phyloP scores from a whole-genome alignment of 1,284 basidiomycete species.

The Fomitiporia mediterranea region DNA sequence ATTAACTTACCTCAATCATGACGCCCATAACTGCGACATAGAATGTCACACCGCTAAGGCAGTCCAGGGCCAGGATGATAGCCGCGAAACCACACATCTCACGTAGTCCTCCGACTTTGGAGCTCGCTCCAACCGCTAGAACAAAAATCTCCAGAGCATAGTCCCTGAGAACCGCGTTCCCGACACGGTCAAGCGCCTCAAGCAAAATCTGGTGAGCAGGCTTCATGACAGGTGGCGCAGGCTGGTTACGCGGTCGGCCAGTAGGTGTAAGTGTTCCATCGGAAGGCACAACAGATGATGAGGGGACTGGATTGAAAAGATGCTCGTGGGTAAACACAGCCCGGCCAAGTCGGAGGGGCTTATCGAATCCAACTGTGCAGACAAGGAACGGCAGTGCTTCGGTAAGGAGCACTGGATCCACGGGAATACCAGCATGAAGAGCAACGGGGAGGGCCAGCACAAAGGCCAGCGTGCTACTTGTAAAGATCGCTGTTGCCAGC shows the following conservation, averaged over 20 bases:
- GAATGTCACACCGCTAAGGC: conserved; percentile 86
- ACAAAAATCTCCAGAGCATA: conserved; percentile 92
- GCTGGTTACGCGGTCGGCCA: not conserved
- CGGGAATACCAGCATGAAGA: conserved; percentile 77
- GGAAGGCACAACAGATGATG: not conserved
- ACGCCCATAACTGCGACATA: conserved; percentile 85
- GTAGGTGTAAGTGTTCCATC: conserved; percentile 14
- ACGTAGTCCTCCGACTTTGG: conserved; percentile 83
- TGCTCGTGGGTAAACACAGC: conserved; percentile 89
- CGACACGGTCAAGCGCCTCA: conserved; percentile 76
- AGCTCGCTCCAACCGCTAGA: conserved; percentile 82
- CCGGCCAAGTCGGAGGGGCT: conserved; percentile 87
- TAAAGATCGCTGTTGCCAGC: conserved; percentile 81
- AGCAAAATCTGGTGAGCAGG: conserved; percentile 83
- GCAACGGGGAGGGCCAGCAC: conserved; percentile 85
- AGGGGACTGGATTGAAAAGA: conserved; percentile 44
- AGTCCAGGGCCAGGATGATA: conserved; percentile 82
- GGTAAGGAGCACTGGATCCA: conserved; percentile 90
- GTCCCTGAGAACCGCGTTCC: conserved; percentile 84
- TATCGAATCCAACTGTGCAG: conserved; percentile 97
- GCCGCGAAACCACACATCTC: conserved; percentile 96
- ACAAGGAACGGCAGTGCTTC: conserved; percentile 98
- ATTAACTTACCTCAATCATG: conserved; percentile 81
- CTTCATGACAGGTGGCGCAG: conserved; percentile 42
- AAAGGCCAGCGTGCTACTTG: conserved; percentile 84